Base-by-base conservation (phyloP, 495 filamentous ascomycete genomes). In the Podospora sp. region DNA sequence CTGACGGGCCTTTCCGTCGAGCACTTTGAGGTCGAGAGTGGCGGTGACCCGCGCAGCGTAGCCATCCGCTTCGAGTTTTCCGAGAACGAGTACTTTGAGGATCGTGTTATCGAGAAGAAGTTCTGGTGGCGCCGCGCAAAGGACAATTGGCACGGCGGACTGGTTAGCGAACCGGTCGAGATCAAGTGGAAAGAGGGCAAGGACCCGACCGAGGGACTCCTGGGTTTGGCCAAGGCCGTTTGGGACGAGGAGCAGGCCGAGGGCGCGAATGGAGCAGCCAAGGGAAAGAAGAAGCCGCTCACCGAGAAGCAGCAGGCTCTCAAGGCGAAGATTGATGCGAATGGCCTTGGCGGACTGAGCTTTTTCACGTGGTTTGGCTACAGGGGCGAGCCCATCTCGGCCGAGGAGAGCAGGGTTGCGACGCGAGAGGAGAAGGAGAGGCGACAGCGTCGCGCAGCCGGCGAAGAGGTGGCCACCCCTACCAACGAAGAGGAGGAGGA, bases 311-410 rank as follows among this genome's bases (percentile, higher is more conserved):
- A 87, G 63, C 82, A 81, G 69, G 73, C 78, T 1, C 69, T 87
- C 62, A 80, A 80, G 75, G 77, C 81, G 59, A 78, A 84, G 72
- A 83, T 92, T 65, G 86, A 86, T 40, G 72, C 76, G 11, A 84
- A 78, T 53, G 83, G 85, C 35, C 83, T 88, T 50, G 84, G 85
- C 18, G 85, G 85, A 1, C 73, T 84, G 16, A 92, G 88, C 80
- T 97, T 98, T 82, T 98, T 97, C 76, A 84, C 87, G 49, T 93
- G 88, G 87, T 97, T 98, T 74, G 90, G 88, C 50, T 97, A 85
- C 82, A 83, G 86, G 36, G 88, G 91, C 25, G 77, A 83, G 57
- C 80, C 83, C 53, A 79, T 94, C 69, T 85, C 85, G 21, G 91
- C 88, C 12, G 90, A 91, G 77, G 88, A 94, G 80, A 89, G 84